A percentile compares a stretch with the other conserved stretches of the same genome.
These are phyloP conservation scores for Hawksworthiomyces lignivorus DNA, from an alignment of 2,329 filamentous ascomycete species.

Conservation along the genomic window DNA sequence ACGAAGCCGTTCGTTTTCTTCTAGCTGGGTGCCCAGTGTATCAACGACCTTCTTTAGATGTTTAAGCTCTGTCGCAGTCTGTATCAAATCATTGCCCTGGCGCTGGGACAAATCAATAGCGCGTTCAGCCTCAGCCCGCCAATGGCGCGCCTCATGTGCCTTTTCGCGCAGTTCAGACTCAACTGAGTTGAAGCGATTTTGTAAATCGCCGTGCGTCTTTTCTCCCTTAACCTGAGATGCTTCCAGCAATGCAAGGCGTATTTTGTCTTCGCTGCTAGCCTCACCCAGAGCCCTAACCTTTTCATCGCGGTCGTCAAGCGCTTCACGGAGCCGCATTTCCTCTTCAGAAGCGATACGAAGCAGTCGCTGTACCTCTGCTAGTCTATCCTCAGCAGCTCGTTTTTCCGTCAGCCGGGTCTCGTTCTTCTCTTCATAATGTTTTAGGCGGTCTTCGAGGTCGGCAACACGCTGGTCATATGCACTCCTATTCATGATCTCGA, in stretches of 20 bases:
- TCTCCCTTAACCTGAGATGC: conserved; percentile 53
- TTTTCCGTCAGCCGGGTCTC: conserved; percentile 58
- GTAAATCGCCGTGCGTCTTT: conserved; percentile 48
- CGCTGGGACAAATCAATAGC: conserved; percentile 44
- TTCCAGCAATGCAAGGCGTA: conserved; percentile 60
- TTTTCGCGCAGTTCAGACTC: conserved; percentile 49
- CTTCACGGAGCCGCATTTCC: conserved; percentile 58
- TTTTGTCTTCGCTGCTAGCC: conserved; percentile 43
- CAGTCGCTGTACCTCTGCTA: conserved; percentile 64
- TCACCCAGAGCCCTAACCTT: conserved; percentile 56
- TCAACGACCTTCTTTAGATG: conserved; percentile 67
- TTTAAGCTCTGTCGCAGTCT: conserved; percentile 55
- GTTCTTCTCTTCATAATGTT: conserved; percentile 52
- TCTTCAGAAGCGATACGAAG: conserved; percentile 65
- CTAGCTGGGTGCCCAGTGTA: conserved; percentile 67
- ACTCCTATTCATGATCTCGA: conserved; percentile 54
- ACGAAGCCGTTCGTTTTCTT: conserved; percentile 77
- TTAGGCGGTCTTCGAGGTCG: conserved; percentile 63
- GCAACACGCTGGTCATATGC: conserved; percentile 53
- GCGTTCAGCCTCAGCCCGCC: conserved; percentile 54
- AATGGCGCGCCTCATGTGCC: conserved; percentile 51
- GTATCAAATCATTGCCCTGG: conserved; percentile 40
- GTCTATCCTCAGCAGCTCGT: conserved; percentile 61
- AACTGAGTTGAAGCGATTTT: conserved; percentile 44
- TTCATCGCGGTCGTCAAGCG: conserved; percentile 61